These are phyloP conservation scores for Trichosanthes cucumerina DNA, from an alignment of 306 rosid genomes.

Conservation along the genomic window DNA sequence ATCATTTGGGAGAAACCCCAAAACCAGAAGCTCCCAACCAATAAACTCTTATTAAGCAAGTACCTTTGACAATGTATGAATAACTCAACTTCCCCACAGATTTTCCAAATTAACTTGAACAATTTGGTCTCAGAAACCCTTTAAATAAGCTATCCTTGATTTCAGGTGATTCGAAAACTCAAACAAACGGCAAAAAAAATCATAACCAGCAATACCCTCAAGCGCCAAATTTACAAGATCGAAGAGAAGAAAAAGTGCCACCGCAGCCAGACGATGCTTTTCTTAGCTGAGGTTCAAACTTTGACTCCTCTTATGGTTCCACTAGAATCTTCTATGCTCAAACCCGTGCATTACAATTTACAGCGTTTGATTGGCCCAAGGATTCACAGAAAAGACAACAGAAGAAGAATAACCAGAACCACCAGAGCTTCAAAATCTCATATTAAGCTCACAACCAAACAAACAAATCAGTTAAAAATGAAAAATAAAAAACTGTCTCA, in stretches of 20 bases:
- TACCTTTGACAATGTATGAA: background rate
- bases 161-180: background rate
- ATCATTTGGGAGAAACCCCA: conserved; percentile 3
- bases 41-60: background rate
- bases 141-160: background rate
- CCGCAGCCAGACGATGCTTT: background rate
- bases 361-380: background rate
- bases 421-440: background rate
- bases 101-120: background rate
- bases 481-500: background rate
- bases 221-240: background rate
- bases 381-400: background rate
- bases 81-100: background rate
- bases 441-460: background rate
- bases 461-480: background rate
- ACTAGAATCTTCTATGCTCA: background rate
- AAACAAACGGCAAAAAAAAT: background rate
- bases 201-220: background rate
- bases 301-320: background rate
- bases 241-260: background rate
- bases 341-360: background rate
- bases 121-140: background rate
- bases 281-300: background rate
- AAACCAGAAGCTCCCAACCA: background rate
- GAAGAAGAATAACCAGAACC: background rate